These are phyloP conservation scores for Alternaria panax DNA, from an alignment of 2,329 filamentous ascomycete genomes.

Conservation along the genomic window DNA sequence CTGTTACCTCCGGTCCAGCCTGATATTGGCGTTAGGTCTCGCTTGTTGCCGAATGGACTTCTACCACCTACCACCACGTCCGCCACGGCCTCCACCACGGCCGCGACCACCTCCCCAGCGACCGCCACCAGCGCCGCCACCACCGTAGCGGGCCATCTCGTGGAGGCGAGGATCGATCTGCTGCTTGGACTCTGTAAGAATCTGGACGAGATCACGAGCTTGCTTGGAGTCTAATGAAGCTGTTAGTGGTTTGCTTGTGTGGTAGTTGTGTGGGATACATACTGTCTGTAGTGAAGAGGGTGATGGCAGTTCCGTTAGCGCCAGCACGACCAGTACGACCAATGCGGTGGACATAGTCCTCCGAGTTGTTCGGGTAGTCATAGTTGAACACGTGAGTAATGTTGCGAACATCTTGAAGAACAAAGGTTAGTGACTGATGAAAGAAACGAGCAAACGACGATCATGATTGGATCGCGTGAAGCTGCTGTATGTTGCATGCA, in stretches of 20 bases:
- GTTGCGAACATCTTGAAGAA: conserved; percentile 96
- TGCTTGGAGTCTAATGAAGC: conserved; percentile 58
- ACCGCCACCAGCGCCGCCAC: conserved; percentile 76
- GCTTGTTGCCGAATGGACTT: conserved; percentile 1
- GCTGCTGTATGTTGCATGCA: conserved; percentile 62
- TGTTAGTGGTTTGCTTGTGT: conserved; percentile 37
- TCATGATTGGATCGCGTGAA: conserved; percentile 67
- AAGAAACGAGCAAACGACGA: conserved; percentile 53
- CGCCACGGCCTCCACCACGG: conserved; percentile 69
- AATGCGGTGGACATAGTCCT: conserved; percentile 74
- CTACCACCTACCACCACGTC: conserved; percentile 57
- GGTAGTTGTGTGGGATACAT: conserved; percentile 57
- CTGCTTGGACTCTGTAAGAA: conserved; percentile 96
- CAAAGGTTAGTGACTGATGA: conserved; percentile 77
- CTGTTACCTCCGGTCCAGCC: conserved; percentile 50
- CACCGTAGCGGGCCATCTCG: conserved; percentile 94
- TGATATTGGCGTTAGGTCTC: conserved; percentile 29
- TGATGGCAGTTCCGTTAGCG: conserved; percentile 94
- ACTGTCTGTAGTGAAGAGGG: conserved; percentile 99
- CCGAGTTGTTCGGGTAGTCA: conserved; percentile 96
- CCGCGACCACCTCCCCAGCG: conserved; percentile 74
- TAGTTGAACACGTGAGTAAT: conserved; percentile 99
- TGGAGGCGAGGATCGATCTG: conserved; percentile 93
- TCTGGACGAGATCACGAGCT: conserved; percentile 93
- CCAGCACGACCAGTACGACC: conserved; percentile 76